phyloP scores from a whole-genome alignment of 495 filamentous ascomycete genomes.

The Penicillium soppii region DNA sequence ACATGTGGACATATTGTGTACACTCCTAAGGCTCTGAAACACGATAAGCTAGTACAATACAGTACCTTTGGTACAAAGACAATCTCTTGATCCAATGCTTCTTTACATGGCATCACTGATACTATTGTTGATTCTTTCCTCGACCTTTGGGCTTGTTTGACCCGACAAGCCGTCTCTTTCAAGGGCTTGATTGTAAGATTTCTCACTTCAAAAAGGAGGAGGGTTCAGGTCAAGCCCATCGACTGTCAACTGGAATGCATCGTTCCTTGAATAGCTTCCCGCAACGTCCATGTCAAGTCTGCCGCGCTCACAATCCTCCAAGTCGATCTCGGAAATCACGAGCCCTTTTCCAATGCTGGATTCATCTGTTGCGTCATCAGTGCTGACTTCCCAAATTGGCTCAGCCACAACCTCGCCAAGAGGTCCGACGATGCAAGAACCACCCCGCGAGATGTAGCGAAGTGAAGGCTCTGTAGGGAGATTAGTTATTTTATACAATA shows the following conservation, averaged over 20 bases:
- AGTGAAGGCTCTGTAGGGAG: neutral
- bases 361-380: slow-evolving; percentile 47
- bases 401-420: slow-evolving; percentile 74
- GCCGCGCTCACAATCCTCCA: slow-evolving; percentile 64
- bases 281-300: slow-evolving; percentile 68
- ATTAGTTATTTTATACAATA: neutral
- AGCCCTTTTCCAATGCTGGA: slow-evolving; percentile 34
- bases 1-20: too few species aligned
- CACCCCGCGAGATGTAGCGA: slow-evolving; percentile 54
- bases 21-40: too few species aligned
- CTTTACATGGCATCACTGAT: too few species aligned
- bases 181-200: neutral
- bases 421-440: slow-evolving; percentile 79
- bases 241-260: slow-evolving; percentile 77
- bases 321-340: slow-evolving; percentile 51
- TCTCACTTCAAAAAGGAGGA: slow-evolving; percentile 36
- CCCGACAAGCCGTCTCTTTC: too few species aligned
- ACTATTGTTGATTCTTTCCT: too few species aligned
- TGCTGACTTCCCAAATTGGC: slow-evolving; percentile 74
- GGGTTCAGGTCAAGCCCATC: slow-evolving; percentile 73
- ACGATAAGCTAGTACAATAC: too few species aligned
- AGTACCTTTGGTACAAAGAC: too few species aligned
- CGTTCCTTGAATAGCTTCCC: slow-evolving; percentile 78
- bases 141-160: too few species aligned
- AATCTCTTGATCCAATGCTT: too few species aligned